Evolutionary conservation across 306 rosid species (phyloP).

Genomic region (Cucumis hystrix): DNA sequence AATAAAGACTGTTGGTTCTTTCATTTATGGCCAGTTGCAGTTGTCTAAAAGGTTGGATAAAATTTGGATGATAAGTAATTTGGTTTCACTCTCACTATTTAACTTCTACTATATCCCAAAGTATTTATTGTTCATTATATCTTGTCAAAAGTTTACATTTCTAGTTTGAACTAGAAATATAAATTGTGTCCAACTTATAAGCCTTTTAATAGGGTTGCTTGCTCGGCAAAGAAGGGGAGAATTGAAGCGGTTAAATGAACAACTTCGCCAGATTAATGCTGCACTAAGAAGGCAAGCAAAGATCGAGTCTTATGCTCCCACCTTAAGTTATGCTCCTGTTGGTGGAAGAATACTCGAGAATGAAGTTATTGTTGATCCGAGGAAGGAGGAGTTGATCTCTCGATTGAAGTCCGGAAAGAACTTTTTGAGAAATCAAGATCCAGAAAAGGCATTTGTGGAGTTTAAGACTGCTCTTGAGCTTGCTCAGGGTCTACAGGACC

Average conservation of each 20-base stretch:
- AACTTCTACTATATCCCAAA: not conserved
- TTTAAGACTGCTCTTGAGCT: constrained; percentile 70
- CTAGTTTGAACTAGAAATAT: not conserved
- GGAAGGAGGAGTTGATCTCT: constrained; percentile 75
- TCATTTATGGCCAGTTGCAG: not conserved
- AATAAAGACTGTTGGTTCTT: not conserved
- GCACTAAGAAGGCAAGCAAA: constrained; percentile 92
- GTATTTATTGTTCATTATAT: not conserved
- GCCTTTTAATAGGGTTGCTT: constrained; percentile 47
- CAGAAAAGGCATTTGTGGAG: constrained; percentile 58
- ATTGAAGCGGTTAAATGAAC: constrained; percentile 67
- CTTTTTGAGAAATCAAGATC: constrained; percentile 75
- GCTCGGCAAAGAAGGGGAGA: constrained; percentile 92
- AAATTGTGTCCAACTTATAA: not conserved
- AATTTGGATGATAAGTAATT: not conserved
- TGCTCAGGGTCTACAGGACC: constrained; percentile 56
- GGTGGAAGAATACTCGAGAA: constrained; percentile 56
- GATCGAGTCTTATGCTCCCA: constrained; percentile 92
- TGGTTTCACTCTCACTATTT: not conserved
- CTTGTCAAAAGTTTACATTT: not conserved
- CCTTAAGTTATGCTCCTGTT: constrained; percentile 80
- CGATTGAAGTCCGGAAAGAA: constrained; percentile 72
- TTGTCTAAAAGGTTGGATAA: not conserved
- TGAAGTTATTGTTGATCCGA: constrained; percentile 66
- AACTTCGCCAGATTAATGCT: constrained; percentile 73